Evolutionary conservation across 2,329 filamentous ascomycete genomes (phyloP), one percentile per base, ranked within the genome.

Genomic region (Diaporthe citriasiana): DNA sequence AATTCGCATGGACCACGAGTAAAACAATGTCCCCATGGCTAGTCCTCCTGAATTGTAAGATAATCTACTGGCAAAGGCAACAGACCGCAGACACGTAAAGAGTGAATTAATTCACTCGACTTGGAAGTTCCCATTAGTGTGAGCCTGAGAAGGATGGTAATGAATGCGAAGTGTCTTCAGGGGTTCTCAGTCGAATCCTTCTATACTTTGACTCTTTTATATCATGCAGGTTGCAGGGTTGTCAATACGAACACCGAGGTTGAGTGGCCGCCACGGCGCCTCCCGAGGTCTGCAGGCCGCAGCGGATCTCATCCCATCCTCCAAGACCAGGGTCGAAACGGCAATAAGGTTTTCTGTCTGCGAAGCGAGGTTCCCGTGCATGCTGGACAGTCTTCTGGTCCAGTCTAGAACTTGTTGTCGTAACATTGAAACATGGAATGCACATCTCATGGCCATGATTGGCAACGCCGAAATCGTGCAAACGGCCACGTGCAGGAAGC

Each of bases 291-390:
- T 45, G 40, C 38, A 30, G 30, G 15, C 12, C 19, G 15, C 55
- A 57, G 45, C 38, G 38, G 22, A n/a, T 17, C n/a, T 63, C 25
- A 51, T 66, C 33, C 45, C 22, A 66, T 45, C 63, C 42, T 38
- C 45, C 63, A 66, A 66, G 45, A 66, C 63, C 63, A 27, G 63
- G 45, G 63, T 66, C n/a, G 13, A 19, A 17, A 51, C n/a, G 33
- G 25, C 47, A 33, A 38, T 66, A 45, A 66, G 45, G n/a, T 51
- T 51, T 51, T 66, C 45, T 40, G 15, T 22, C 15, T 13, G 22
- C 13, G 22, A 13, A 38, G 45, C 63, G 45, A 66, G n/a, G 30
- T 51, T 27, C 3, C 13, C 30, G 30, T 19, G 30, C 45, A 66
- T 38, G 12, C 22, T 13, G 25, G 25, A 10, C 2, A 25, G 63